These are phyloP conservation scores for Carex sylvatica DNA, from an alignment of 202 grass and related monocot genomes.

Conservation along the genomic window DNA sequence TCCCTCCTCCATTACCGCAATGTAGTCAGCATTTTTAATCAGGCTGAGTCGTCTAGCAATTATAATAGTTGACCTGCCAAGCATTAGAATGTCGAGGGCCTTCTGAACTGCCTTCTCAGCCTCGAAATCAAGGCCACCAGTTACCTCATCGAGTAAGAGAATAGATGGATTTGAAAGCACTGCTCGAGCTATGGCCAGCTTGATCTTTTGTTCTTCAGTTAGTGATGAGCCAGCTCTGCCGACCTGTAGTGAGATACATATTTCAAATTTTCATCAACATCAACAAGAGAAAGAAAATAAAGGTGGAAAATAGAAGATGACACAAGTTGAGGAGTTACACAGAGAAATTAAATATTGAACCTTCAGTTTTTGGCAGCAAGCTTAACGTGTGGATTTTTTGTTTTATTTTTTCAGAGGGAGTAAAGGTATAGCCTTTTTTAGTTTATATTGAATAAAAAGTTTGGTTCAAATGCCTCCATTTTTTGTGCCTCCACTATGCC, in stretches of 20 bases:
- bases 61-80: constrained; percentile 99
- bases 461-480: too few relatives aligned
- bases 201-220: constrained; percentile 98
- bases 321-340: not conserved
- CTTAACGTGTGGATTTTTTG: not conserved
- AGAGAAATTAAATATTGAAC: constrained; percentile 21
- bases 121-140: constrained; percentile 99
- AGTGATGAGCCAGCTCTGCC: constrained; percentile 74
- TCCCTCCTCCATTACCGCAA: constrained; percentile 96
- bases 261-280: not conserved
- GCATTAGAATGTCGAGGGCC: constrained; percentile 97
- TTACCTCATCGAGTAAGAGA: constrained; percentile 93
- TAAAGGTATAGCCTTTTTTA: too few relatives aligned
- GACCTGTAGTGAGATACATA: constrained; percentile 47
- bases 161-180: constrained; percentile 94
- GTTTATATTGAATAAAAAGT: too few relatives aligned
- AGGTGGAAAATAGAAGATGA: not conserved
- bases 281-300: not conserved
- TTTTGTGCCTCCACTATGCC: too few relatives aligned
- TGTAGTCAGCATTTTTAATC: constrained; percentile 97
- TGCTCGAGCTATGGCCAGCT: constrained; percentile 88
- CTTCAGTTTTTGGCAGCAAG: not conserved
- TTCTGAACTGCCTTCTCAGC: constrained; percentile 95
- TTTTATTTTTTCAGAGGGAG: too few relatives aligned
- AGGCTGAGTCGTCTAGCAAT: constrained; percentile 93